Evolutionary conservation across 192 early-diverging fungal species (phyloP).

Genomic region (Coemansia sp.): DNA sequence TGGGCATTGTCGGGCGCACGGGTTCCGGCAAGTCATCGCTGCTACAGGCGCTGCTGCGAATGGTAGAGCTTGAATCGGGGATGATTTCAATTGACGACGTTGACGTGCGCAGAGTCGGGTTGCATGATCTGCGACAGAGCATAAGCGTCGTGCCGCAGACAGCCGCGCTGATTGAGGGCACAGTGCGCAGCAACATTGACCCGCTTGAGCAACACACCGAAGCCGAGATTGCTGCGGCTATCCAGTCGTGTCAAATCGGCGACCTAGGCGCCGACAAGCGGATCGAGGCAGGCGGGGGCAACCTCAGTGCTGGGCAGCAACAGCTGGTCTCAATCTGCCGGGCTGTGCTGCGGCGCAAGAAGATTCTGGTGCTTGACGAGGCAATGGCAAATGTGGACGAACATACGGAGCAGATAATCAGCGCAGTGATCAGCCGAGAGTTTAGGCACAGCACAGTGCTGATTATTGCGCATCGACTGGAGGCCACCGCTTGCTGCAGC

Average conservation of each 20-base stretch:
- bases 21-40: conserved; percentile 81
- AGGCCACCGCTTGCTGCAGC: conserved; percentile 56
- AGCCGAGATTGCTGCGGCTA: conserved; percentile 63
- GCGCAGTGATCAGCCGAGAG: conserved; percentile 50
- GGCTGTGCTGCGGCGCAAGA: conserved; percentile 64
- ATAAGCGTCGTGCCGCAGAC: conserved; percentile 82
- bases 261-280: conserved; percentile 57
- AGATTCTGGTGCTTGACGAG: conserved; percentile 69
- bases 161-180: conserved; percentile 43
- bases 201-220: conserved; percentile 75
- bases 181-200: conserved; percentile 81
- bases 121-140: conserved; percentile 69
- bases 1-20: conserved; percentile 59
- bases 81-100: conserved; percentile 69
- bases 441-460: conserved; percentile 62
- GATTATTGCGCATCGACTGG: conserved; percentile 69
- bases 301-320: conserved; percentile 55
- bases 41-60: conserved; percentile 71
- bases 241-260: conserved; percentile 59
- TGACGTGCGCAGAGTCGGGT: conserved; percentile 65
- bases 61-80: conserved; percentile 72
- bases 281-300: conserved; percentile 23
- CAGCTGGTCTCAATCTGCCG: conserved; percentile 82
- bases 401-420: conserved; percentile 54
- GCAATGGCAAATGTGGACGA: conserved; percentile 56